Base-by-base conservation (phyloP, 768 basidiomycete species). In the Symmetrospora coprosmae region DNA sequence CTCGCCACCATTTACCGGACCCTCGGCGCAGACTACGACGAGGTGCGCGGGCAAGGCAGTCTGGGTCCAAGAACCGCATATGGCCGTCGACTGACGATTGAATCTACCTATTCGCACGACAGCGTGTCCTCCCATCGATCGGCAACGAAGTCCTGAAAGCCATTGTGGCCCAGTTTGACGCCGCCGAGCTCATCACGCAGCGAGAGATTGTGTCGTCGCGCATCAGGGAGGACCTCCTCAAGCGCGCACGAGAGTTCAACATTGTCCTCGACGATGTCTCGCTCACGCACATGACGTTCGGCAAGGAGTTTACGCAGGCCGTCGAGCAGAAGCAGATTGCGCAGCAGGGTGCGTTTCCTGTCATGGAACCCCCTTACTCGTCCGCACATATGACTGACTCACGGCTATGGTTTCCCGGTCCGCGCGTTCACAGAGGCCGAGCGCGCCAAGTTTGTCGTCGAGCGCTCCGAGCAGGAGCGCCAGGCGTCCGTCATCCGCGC, bases 311-410 rank as follows among this genome's bases (percentile, higher is more conserved):
- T 50, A 68, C 68, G 0, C 69, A 70, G 64, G 94, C 94, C n/a
- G 94, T 99, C 8, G 94, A 99, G 75, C 92, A 92, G 38, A 99
- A 99, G 74, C 94, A 97, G 74, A 96, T 99, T 72, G 94, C 94
- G 9, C 94, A 99, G 73, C 94, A 99, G 80, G 87, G 87, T 87
- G 67, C 47, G 75, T 64, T 3, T n/a, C 6, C 40, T 27, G 50
- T 27, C 33, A 13, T 31, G 23, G 30, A 34, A 5, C 31, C 30
- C 27, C 19, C 33, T 16, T 25, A 16, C 41, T 17, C 9, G 3
- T 33, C 2, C 9, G 21, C 28, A 28, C 62, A 64, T 49, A 62
- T 62, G 50, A 50, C 52, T 41, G 34, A 45, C 13, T 13, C 14
- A 23, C n/a, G 16, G 1, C 27, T 37, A n/a, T n/a, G n/a, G n/a